These are phyloP conservation scores for Fistulinella cinereoalba DNA, from an alignment of 1,284 basidiomycete species.

Conservation along the genomic window DNA sequence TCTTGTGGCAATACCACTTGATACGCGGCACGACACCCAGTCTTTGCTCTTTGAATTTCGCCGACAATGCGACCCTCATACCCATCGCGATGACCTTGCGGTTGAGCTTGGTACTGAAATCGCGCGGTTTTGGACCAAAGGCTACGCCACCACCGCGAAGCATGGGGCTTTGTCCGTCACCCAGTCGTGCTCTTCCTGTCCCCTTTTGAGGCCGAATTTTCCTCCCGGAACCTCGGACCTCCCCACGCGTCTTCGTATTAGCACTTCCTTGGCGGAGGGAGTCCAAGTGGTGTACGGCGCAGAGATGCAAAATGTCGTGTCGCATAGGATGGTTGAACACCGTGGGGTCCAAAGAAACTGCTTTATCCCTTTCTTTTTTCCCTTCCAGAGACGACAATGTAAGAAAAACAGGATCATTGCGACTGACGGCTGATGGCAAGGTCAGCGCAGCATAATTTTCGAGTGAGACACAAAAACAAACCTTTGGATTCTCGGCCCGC, in stretches of 20 bases:
- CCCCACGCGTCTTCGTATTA: slow-evolving; percentile 86
- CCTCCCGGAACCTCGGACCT: slow-evolving; percentile 84
- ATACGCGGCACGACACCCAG: slow-evolving; percentile 75
- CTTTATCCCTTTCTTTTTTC: slow-evolving; percentile 43
- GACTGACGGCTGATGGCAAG: slow-evolving; percentile 37
- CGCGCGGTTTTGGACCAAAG: slow-evolving; percentile 86
- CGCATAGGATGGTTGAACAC: slow-evolving; percentile 89
- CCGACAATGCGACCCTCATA: slow-evolving; percentile 85
- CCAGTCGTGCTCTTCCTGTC: slow-evolving; percentile 84
- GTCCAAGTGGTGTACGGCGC: slow-evolving; percentile 88
- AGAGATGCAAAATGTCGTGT: slow-evolving; percentile 90
- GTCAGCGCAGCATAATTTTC: slow-evolving; percentile 13
- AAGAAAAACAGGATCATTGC: slow-evolving; percentile 53
- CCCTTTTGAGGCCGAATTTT: slow-evolving; percentile 95
- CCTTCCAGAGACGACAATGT: slow-evolving; percentile 57
- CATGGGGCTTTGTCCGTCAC: slow-evolving; percentile 87
- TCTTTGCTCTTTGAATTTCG: slow-evolving; percentile 71
- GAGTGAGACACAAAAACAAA: slow-evolving; percentile 2
- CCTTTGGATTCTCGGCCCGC: slow-evolving; percentile 13
- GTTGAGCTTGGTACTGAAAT: slow-evolving; percentile 88
- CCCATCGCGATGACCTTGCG: slow-evolving; percentile 91
- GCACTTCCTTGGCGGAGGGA: slow-evolving; percentile 88
- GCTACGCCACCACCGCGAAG: slow-evolving; percentile 90
- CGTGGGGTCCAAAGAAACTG: slow-evolving; percentile 75
- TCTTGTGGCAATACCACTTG: slow-evolving; percentile 70